phyloP scores from a whole-genome alignment of 352 stramenopile species.

The Phytopythium chamaehyphon region DNA sequence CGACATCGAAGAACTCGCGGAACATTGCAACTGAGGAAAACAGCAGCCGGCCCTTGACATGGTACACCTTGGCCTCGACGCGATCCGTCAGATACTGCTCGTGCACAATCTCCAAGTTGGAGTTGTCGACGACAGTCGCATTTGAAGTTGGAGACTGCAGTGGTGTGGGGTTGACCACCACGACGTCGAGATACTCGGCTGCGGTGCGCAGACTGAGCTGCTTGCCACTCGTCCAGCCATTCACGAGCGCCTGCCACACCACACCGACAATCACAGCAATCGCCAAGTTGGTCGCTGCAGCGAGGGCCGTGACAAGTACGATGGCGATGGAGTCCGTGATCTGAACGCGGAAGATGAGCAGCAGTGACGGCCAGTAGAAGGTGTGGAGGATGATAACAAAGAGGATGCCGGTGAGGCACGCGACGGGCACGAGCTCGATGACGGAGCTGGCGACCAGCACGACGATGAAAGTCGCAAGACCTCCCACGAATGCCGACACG shows the following conservation, averaged over 20 bases:
- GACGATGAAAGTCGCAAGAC: conserved; percentile 63
- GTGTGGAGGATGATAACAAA: conserved; percentile 87
- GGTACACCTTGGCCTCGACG: conserved; percentile 63
- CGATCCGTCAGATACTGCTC: conserved; percentile 20
- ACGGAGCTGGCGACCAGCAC: conserved; percentile 78
- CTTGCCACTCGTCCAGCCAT: conserved; percentile 72
- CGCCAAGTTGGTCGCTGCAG: conserved; percentile 83
- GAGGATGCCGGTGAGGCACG: conserved; percentile 84
- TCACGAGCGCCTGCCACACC: conserved; percentile 78
- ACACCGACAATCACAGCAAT: conserved; percentile 85
- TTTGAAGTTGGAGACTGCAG: neutral
- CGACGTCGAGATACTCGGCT: conserved; percentile 15
- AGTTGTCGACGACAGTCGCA: conserved; percentile 11
- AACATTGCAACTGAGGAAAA: conserved; percentile 80
- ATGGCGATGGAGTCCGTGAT: conserved; percentile 71
- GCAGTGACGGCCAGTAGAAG: conserved; percentile 89
- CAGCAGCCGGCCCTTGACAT: conserved; percentile 65
- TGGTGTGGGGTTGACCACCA: conserved; percentile 18
- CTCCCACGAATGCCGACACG: conserved; percentile 63
- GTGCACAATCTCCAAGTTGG: conserved; percentile 28
- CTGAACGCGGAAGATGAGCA: conserved; percentile 70
- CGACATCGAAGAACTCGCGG: conserved; percentile 70
- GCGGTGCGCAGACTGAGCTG: conserved; percentile 33
- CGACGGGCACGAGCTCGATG: conserved; percentile 84
- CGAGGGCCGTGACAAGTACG: conserved; percentile 80